Percentiles rank a stretch among this genome's conserved stretches.
These are phyloP conservation scores for Seminavis robusta DNA, from an alignment of 108 stramenopile genomes.

Conservation along the genomic window DNA sequence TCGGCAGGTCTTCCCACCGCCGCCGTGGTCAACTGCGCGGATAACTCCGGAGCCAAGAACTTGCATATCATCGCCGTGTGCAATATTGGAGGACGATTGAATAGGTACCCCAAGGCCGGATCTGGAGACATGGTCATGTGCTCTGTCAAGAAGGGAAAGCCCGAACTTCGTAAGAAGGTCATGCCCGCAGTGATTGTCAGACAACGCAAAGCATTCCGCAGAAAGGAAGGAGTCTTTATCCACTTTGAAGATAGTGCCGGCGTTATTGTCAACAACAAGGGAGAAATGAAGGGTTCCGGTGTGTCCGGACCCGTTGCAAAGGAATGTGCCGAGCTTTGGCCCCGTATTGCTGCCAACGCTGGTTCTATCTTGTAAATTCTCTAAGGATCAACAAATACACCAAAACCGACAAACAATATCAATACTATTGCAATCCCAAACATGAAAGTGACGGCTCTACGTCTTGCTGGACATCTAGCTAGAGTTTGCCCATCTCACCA, in stretches of 20 bases:
- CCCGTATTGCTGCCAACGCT: conserved; percentile 98
- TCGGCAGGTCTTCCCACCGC: conserved; percentile 98
- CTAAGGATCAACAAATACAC: too few species aligned
- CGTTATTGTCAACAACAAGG: conserved; percentile 99
- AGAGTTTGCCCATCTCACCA: too few species aligned
- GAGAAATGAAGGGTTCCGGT: conserved; percentile 99
- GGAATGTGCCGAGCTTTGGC: conserved; percentile 99
- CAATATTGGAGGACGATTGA: conserved; percentile 97
- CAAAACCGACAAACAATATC: too few species aligned
- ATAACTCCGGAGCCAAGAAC: conserved; percentile 99
- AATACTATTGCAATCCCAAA: too few species aligned
- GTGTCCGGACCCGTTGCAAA: conserved; percentile 99
- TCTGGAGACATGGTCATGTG: conserved; percentile 99
- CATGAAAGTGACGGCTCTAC: too few species aligned
- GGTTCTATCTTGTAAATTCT: conserved; percentile 97
- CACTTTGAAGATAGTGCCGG: conserved; percentile 99
- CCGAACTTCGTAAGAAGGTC: conserved; percentile 99
- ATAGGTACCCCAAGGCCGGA: conserved; percentile 95
- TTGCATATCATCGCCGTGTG: conserved; percentile 97
- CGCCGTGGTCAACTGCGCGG: conserved; percentile 99
- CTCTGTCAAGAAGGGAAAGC: conserved; percentile 99
- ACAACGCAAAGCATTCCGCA: conserved; percentile 99
- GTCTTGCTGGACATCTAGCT: too few species aligned
- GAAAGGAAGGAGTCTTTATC: conserved; percentile 99
- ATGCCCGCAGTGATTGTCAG: conserved; percentile 97